Conservation (phyloP, 441 rosid species). For the Francoa sonchifolia region DNA sequence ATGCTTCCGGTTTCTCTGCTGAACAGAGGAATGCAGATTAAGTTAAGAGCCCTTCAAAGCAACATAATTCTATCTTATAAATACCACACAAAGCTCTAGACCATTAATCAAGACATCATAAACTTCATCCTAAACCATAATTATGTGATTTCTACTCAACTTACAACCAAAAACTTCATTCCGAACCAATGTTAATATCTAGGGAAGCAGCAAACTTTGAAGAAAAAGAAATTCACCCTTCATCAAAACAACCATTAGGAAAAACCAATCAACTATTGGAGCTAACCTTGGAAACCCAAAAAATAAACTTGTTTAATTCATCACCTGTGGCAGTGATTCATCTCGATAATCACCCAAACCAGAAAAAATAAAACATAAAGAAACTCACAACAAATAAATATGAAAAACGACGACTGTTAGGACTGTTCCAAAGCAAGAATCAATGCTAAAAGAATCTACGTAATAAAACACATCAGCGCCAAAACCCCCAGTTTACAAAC, state of each 20-base stretch:
- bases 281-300: not conserved
- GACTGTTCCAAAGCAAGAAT: not conserved
- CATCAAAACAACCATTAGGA: not conserved
- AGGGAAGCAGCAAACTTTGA: too few relatives aligned
- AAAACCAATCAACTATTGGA: not conserved
- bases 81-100: slow-evolving; percentile 3
- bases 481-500: slow-evolving; percentile 3
- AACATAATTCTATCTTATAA: slow-evolving; percentile 3
- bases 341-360: slow-evolving; percentile 1
- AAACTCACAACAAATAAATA: not conserved
- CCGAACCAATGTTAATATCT: too few relatives aligned
- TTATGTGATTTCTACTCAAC: not conserved
- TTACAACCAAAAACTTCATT: too few relatives aligned
- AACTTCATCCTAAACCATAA: not conserved
- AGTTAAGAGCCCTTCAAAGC: slow-evolving; percentile 16
- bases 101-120: not conserved
- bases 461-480: slow-evolving; percentile 1
- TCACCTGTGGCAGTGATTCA: not conserved
- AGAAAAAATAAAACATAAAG: not conserved
- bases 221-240: not conserved
- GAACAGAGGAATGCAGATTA: slow-evolving; percentile 15
- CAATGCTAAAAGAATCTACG: slow-evolving; percentile 8
- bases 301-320: not conserved
- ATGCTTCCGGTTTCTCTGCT: slow-evolving; percentile 4
- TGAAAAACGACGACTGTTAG: not conserved